Percentiles rank a stretch among this genome's conserved stretches.
Conservation (phyloP, 176 grass and related monocot genomes). For the Zea luxurians region DNA sequence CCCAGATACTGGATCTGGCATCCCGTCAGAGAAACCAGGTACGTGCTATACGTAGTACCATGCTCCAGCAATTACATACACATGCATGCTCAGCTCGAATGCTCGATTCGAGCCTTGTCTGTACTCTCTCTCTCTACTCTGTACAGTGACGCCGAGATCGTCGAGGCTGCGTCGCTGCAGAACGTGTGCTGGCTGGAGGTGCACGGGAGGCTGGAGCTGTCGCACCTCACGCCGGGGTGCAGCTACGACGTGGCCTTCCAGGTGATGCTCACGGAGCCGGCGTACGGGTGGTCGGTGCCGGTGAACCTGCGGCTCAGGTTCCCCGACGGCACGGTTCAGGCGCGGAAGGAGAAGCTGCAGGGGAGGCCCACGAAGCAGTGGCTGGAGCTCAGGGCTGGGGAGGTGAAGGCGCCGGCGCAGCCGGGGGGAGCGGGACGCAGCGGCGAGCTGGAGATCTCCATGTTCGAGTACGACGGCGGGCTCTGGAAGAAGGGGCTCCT, state of each 20-base stretch:
- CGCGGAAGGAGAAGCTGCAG: constrained; percentile 44
- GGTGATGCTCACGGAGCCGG: constrained; percentile 23
- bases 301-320: constrained; percentile 54
- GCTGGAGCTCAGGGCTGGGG: constrained; percentile 44
- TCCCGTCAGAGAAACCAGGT: constrained; percentile 47
- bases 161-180: constrained; percentile 42
- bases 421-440: constrained; percentile 12
- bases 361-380: constrained; percentile 38
- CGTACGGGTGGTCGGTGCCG: constrained; percentile 35
- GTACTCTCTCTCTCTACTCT: too few species aligned
- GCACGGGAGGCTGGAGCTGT: constrained; percentile 44
- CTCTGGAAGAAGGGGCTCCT: constrained; percentile 54
- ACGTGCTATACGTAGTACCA: neutral
- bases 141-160: constrained; percentile 18
- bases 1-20: constrained; percentile 51
- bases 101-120: too few species aligned
- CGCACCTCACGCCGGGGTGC: constrained; percentile 47
- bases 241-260: constrained; percentile 42
- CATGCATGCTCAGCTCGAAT: too few species aligned
- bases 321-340: constrained; percentile 38
- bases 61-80: too few species aligned
- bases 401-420: constrained; percentile 13
- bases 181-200: constrained; percentile 65
- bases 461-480: constrained; percentile 44
- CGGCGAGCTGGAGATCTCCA: constrained; percentile 48